These are phyloP conservation scores for Hansenula lynferdii DNA, from an alignment of 1,139 yeast species.

Conservation along the genomic window DNA sequence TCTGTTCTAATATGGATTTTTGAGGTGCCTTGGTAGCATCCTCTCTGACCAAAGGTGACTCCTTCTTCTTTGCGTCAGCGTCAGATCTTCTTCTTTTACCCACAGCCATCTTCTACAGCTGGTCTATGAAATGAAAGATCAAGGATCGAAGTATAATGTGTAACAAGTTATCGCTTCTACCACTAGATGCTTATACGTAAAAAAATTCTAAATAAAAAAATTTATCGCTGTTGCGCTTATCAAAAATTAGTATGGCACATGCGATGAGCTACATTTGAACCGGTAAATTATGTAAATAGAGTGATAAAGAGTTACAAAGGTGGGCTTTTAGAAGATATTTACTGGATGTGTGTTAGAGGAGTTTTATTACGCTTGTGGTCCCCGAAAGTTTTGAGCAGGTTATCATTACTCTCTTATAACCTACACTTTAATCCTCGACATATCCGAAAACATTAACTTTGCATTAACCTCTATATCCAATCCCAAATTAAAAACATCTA, in stretches of 20 bases:
- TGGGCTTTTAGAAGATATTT: too few species aligned
- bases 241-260: neutral
- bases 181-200: neutral
- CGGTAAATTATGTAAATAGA: too few species aligned
- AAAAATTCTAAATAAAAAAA: neutral
- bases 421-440: too few species aligned
- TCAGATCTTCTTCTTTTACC: constrained; percentile 34
- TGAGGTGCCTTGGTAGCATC: constrained; percentile 31
- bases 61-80: constrained; percentile 20
- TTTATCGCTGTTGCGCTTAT: neutral
- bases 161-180: neutral
- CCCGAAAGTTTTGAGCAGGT: too few species aligned
- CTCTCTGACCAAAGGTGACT: constrained; percentile 32
- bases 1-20: constrained; percentile 27
- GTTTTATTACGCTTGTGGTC: too few species aligned
- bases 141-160: neutral
- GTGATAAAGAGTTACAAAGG: too few species aligned
- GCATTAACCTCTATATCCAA: too few species aligned
- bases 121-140: neutral
- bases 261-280: constrained; percentile 1
- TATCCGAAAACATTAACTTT: too few species aligned
- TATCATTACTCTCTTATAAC: too few species aligned
- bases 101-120: constrained; percentile 10
- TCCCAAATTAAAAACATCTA: neutral
- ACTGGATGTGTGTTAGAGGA: too few species aligned